Base-by-base conservation (phyloP, 768 basidiomycete species). In the Chalciporus pseudorubinellus region DNA sequence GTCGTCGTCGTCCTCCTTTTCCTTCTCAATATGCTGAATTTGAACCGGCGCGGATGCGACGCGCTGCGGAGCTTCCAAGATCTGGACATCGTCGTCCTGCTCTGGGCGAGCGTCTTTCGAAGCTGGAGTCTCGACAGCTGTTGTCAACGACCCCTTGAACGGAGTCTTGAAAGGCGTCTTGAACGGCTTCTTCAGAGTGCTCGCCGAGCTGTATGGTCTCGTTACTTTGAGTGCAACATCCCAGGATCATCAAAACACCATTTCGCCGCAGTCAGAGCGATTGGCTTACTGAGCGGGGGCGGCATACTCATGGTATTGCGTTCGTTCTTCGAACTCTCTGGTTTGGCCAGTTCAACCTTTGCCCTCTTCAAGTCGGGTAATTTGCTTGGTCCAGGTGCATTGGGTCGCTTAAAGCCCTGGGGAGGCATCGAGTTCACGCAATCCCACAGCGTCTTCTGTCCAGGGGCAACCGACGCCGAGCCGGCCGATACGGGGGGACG, bases 151-250 rank as follows among this genome's bases (percentile, higher is more conserved):
- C 52, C 75, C 79, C 36, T 62, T 71, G 41, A 81, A 61, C 0
- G 68, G 62, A 0, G 59, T 62, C 45, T 69, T 73, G 58, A 70
- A 71, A 1, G 75, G 76, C 1, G 70, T 68, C 58, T 75, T 82
- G 66, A 83, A 86, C 3, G 83, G 83, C 60, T 80, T 84, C 39
- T 59, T 72, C 45, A 83, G 57, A 47, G 57, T 59, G 21, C 56
- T 59, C 0, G 65, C 71, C 8, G 79, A 81, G 43, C 57, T 62
- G 59, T 77, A 70, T 4, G 77, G 74, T 55, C 72, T 79, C 8
- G 81, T 81, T 13, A 77, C 81, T 79, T n/a, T 24, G 36, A 26
- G 26, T 26, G 6, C 26, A 26, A 36, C 34, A 44, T 16, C 28
- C 54, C 34, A 36, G 6, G 14, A 13, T 9, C 12, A 13, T 38